These are phyloP conservation scores for Aotearoamyces nothofagi DNA, from an alignment of 2,329 filamentous ascomycete genomes.

Conservation along the genomic window DNA sequence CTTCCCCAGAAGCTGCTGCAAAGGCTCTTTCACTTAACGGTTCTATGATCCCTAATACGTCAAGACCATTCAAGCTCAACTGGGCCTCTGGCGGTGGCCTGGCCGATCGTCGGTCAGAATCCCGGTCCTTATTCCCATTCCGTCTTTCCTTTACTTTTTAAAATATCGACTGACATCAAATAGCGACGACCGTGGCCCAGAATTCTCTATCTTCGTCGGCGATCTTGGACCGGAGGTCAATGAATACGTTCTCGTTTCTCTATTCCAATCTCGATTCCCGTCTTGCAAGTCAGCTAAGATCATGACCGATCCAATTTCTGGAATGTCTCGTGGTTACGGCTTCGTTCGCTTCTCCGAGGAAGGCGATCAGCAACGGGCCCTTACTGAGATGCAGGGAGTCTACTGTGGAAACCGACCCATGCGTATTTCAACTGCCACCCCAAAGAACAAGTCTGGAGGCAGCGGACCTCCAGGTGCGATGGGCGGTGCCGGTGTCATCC, in stretches of 20 bases:
- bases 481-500: conserved; percentile 26
- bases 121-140: conserved; percentile 16
- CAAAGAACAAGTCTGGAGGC: conserved; percentile 65
- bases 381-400: conserved; percentile 97
- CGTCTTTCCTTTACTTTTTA: conserved; percentile 5
- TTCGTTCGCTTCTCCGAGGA: conserved; percentile 97
- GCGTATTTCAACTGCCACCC: conserved; percentile 94
- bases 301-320: conserved; percentile 97
- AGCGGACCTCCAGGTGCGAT: conserved; percentile 36
- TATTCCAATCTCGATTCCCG: conserved; percentile 92
- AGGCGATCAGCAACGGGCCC: conserved; percentile 85
- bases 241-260: conserved; percentile 90
- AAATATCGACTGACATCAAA: conserved; percentile 10
- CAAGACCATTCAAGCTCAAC: conserved; percentile 95
- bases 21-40: conserved; percentile 90
- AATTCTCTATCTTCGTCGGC: conserved; percentile 95
- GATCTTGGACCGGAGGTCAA: conserved; percentile 97
- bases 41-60: conserved; percentile 80
- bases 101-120: conserved; percentile 69
- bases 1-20: conserved; percentile 65
- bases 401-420: conserved; percentile 98
- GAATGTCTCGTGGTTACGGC: conserved; percentile 93
- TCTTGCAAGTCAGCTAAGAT: conserved; percentile 99
- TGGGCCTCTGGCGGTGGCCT: conserved; percentile 96
- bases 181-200: conserved; percentile 88